These are phyloP conservation scores for Candida tibetensis DNA, from an alignment of 805 yeast genomes.

Conservation along the genomic window DNA sequence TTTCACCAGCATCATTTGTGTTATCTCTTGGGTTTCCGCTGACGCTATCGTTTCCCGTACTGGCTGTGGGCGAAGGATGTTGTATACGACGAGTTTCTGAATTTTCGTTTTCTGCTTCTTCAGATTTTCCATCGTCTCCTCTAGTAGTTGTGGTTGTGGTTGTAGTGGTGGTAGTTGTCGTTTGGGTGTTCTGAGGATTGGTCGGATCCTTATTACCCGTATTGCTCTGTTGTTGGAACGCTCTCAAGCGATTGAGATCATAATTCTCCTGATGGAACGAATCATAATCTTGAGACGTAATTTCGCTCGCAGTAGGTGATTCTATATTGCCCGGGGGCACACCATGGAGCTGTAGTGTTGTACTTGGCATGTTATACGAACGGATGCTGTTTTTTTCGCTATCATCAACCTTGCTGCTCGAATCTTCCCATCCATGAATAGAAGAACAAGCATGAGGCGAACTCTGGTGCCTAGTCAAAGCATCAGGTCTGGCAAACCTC, in stretches of 20 bases:
- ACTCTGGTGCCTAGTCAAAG: constrained; percentile 65
- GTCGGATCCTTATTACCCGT: neutral
- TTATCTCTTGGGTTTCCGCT: no score
- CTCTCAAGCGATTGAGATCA: constrained; percentile 17
- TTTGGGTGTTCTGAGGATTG: constrained; percentile 4
- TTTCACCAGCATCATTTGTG: no score
- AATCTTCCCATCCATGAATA: neutral
- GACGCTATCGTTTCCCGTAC: no score
- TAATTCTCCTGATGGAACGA: constrained; percentile 9
- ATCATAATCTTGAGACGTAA: neutral
- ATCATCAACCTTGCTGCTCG: neutral
- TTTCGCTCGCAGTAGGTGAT: constrained; percentile 3
- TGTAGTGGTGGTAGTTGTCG: constrained; percentile 14
- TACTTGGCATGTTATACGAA: neutral
- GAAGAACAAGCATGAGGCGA: constrained; percentile 34
- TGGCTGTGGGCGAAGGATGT: no score
- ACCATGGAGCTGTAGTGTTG: no score
- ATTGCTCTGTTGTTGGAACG: constrained; percentile 9
- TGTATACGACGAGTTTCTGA: no score
- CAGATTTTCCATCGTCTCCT: neutral
- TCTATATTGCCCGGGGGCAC: no score
- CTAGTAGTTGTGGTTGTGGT: constrained; percentile 13
- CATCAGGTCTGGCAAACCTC: constrained; percentile 72
- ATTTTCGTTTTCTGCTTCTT: neutral
- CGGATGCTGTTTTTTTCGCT: neutral